Evolutionary conservation across 2,329 filamentous ascomycete genomes (phyloP).

Genomic region (Pochonia chlamydosporia): DNA sequence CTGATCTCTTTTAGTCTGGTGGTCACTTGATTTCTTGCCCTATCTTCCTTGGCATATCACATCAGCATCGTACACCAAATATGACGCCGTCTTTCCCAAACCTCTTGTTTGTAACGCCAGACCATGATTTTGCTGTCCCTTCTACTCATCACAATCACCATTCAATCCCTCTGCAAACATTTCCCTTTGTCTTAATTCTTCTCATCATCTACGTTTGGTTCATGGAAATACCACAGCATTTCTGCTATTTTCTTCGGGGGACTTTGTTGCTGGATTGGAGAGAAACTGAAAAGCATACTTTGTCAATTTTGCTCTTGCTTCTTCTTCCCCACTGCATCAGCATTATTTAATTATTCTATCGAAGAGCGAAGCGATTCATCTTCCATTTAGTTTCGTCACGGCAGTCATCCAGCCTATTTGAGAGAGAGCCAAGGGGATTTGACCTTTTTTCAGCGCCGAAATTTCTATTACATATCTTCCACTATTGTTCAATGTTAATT

Average conservation of each 20-base stretch:
- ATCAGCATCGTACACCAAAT: background rate
- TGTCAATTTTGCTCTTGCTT: background rate
- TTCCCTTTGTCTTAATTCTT: background rate
- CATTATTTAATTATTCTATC: background rate
- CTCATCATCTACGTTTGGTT: background rate
- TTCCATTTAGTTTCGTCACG: background rate
- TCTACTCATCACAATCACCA: background rate
- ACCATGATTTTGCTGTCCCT: background rate
- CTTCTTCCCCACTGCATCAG: background rate
- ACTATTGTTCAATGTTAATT: background rate
- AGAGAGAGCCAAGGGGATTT: background rate
- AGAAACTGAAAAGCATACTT: background rate
- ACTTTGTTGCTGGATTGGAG: background rate
- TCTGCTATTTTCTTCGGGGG: background rate
- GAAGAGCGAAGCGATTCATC: background rate
- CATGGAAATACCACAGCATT: background rate
- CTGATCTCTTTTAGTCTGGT: background rate
- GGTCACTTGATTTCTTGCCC: background rate
- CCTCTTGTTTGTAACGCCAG: background rate
- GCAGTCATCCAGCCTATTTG: background rate
- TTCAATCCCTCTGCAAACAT: background rate
- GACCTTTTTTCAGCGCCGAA: background rate
- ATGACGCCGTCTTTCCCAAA: background rate
- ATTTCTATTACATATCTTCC: no score
- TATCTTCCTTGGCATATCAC: background rate